These are phyloP conservation scores for Yamadazyma takamatsuzukensis DNA, from an alignment of 805 yeast genomes.

Conservation along the genomic window DNA sequence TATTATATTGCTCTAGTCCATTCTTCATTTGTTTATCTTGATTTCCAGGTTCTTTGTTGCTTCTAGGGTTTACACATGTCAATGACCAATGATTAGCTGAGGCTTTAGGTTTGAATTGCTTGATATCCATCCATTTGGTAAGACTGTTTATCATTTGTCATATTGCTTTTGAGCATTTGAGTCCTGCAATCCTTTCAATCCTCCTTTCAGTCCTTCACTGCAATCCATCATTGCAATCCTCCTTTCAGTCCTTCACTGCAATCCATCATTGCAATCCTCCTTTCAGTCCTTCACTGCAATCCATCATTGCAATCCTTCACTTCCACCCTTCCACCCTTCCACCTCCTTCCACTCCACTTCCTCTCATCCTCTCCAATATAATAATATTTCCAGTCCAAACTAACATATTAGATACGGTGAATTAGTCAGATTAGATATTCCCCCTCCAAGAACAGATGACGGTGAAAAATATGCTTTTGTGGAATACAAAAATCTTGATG, in stretches of 20 bases:
- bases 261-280: neutral
- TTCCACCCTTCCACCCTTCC: constrained; percentile 3
- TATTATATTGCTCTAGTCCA: neutral
- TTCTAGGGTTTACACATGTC: too few relatives aligned
- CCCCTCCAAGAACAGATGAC: constrained; percentile 59
- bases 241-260: too few relatives aligned
- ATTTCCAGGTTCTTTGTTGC: neutral
- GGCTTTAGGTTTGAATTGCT: too few relatives aligned
- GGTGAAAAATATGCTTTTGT: constrained; percentile 64
- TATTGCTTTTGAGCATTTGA: too few relatives aligned
- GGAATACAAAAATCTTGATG: constrained; percentile 49
- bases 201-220: constrained; percentile 6
- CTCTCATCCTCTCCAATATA: constrained; percentile 6
- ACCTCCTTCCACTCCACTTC: constrained; percentile 5
- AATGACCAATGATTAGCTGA: too few relatives aligned
- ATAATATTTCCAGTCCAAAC: constrained; percentile 5
- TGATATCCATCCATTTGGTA: too few relatives aligned
- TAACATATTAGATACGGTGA: constrained; percentile 45
- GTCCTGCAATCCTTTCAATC: constrained; percentile 6
- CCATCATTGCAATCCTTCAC: neutral
- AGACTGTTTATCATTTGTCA: too few relatives aligned
- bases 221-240: constrained; percentile 7
- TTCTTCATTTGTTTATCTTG: neutral
- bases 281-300: too few relatives aligned
- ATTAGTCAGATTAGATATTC: constrained; percentile 55